Base-by-base conservation (phyloP, 2,329 filamentous ascomycete genomes). In the Ceratocystis colombiana region DNA sequence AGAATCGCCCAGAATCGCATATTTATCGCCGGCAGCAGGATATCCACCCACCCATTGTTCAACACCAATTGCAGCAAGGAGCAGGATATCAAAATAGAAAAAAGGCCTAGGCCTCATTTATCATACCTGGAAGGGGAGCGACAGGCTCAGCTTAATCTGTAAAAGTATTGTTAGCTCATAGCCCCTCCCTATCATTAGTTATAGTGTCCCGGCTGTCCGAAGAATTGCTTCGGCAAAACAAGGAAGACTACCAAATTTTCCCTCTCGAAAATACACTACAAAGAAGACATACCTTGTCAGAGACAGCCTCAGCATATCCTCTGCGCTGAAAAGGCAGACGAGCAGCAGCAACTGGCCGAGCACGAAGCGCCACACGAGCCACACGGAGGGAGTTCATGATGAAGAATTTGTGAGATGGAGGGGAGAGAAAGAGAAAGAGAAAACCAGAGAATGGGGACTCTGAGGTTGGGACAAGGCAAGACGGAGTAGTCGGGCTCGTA, bases 81-180 rank as follows among this genome's bases (percentile, higher is more conserved):
- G 53, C 22, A 57, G 12, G 53, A 30, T 22, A 20, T 20, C n/a
- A 50, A 50, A 8, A 20, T 8, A 62, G 15, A 57, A 57, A 33
- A 65, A 59, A 48, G 20, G 5, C 7, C 45, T 28, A 20, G 41
- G 1, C 22, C 41, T 44, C 33, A 46, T 44, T 55, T 25, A 33
- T 75, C 89, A 79, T 90, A 97, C 94, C 91, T 96, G 89, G 82
- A 97, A 93, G 81, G 94, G 94, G 73, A 99, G 89, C 77, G 89
- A 86, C 82, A 99, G 84, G 83, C 90, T 96, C 82, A 99, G 87
- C 87, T 96, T 95, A 84, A 99, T 96, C 85, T 87, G 72, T 68
- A 57, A 33, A 33, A 62, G 48, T 67, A 63, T 65, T 67, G 70
- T 75, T 71, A 74, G 73, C 70, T 69, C 65, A 66, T 33, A 57